Conservation (phyloP, 306 rosid genomes). For the Astragalus membranaceus region DNA sequence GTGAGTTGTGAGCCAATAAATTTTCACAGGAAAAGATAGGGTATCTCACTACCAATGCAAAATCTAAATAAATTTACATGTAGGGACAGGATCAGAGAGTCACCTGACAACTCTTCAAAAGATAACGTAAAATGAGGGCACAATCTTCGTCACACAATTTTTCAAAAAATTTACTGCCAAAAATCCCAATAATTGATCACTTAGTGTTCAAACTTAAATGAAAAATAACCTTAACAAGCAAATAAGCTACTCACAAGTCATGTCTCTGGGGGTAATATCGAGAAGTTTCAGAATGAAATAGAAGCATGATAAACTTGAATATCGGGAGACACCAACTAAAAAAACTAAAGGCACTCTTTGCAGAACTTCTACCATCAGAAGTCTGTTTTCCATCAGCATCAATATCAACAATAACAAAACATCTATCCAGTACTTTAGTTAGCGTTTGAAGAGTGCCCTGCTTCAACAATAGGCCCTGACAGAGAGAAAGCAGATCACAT, state of each 20-base stretch:
- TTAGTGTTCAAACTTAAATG: conserved; percentile 6
- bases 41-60: conserved; percentile 12
- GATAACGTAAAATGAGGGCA: conserved; percentile 41
- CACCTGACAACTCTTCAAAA: conserved; percentile 80
- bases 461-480: conserved; percentile 59
- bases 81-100: conserved; percentile 25
- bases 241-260: conserved; percentile 51
- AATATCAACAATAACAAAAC: conserved; percentile 41
- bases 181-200: conserved; percentile 12
- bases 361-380: conserved; percentile 42
- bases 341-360: conserved; percentile 37
- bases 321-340: conserved; percentile 72
- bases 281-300: conserved; percentile 45
- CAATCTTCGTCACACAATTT: conserved; percentile 49
- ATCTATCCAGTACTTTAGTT: conserved; percentile 54
- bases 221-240: neutral
- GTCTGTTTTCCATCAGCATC: conserved; percentile 49
- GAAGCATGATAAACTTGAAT: conserved; percentile 65
- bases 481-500: conserved; percentile 12
- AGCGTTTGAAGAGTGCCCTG: conserved; percentile 56
- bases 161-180: conserved; percentile 46
- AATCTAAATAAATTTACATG: conserved; percentile 10
- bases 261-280: conserved; percentile 29
- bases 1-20: neutral
- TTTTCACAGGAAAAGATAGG: neutral